Evolutionary conservation across 371 early-diverging fungal genomes (phyloP), one percentile per base, ranked within the genome.

Genomic region (Mycotypha africana): DNA sequence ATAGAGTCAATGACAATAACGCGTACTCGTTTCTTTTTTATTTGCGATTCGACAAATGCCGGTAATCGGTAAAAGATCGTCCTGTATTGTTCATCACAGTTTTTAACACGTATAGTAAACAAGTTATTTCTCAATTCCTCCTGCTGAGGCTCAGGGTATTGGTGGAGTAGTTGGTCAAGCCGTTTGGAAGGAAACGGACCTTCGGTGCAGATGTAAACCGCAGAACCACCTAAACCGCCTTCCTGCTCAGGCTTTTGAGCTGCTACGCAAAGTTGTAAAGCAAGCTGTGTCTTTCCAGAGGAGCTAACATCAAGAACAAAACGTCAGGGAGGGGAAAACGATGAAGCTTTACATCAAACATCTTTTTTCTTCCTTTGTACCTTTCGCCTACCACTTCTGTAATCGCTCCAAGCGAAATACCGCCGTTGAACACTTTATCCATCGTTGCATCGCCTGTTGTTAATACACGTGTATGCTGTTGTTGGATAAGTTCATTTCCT

Each of bases 1-100:
- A 94, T 83, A 0, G 92, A 89, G 60, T 94, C 95, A 25, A 94
- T 70, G 8, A 94, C 76, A 15, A 94, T 66, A 19, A 93, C 58
- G 1, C 79, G 67, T 16, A 90, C 69, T 4, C 55, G 50, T 24
- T 70, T 67, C 8, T 62, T 55, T 16, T 15, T 12, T 11, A 41
- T 36, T 19, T 9, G 57, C 5, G 45, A 52, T n/a, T 65, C 56
- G 25, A 88, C 38, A 7, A 89, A 61, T 1, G 66, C 74, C 0
- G 85, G 85, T 7, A 92, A 64, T 19, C 85, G 86, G 54, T 89
- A 86, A 33, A 65, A 63, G 6, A 92, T 47, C 7, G 82, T 64
- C 40, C 86, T 86, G 31, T 80, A 67, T 58, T 85, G 88, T 5
- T 81, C 78, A 35, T 88, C 85, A 23, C 81, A 70, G 43, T 87